Base-by-base conservation (phyloP, 768 basidiomycete genomes). In the Rhizopogon salebrosus region DNA sequence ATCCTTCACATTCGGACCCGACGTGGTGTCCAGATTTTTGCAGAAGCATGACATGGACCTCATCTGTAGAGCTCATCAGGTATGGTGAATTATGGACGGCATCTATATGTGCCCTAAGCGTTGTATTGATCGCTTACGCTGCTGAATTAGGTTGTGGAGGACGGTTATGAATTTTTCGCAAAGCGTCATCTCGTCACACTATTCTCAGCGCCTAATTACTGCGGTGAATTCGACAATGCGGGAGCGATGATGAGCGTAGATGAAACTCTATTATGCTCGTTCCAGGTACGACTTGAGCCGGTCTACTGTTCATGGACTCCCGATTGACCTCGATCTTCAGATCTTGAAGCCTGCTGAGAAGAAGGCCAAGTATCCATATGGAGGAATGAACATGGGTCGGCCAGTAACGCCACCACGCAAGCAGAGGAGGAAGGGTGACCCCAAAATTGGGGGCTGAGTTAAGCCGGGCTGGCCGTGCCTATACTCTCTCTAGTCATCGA, bases 161-260 rank as follows among this genome's bases (percentile, higher is more conserved):
- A 98, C 60, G 95, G 95, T 37, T 98, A 98, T 70, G 95, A 98
- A 69, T 98, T 98, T 74, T 98, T 98, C 64, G 95, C 95, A 41
- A 98, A 98, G 74, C 80, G 95, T 59, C 94, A 95, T 75, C 72
- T 98, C 60, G 95, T 98, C 59, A 98, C 95, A 39, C 70, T 98
- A 41, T 98, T 98, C 76, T 95, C 93, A 22, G 95, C 95, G 48
- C 95, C 95, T 54, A 92, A 92, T 75, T 92, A 92, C 64, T 92
- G 89, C 62, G 89, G 92, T 58, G 90, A 98, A 75, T 99, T 99
- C 64, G 95, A 99, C 71, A 99, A 99, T 70, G 95, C 95, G 4
- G 95, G 95, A 35, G 95, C 95, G 31, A 99, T 99, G 95, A 99
- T 98, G 95, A 94, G 91, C 64, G 95, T 99, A 39, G 95, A 98